Base-by-base conservation (phyloP, 2,329 filamentous ascomycete species). In the Lomentospora prolificans region DNA sequence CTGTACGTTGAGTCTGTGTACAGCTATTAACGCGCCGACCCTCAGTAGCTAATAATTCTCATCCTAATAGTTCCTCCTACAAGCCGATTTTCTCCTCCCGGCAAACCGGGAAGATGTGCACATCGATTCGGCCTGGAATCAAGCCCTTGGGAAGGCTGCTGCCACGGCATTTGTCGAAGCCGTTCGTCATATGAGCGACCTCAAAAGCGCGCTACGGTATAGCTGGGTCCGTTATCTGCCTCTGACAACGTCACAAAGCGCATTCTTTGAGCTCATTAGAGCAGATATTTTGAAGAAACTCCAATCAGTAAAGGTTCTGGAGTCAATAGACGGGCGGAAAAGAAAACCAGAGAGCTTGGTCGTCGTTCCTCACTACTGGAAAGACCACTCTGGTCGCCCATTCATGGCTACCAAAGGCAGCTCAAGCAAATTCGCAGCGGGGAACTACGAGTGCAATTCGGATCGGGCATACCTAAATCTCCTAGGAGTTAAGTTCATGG, bases 41-140 rank as follows among this genome's bases (percentile, higher is more conserved):
- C n/a, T 31, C 19, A 25, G 10, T 12, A 5, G 17, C 12, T 17
- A 50, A 4, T 19, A 51, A 25, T 56, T 53, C 9, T 51, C 22
- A 14, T 7, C 14, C 10, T 9, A n/a, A 12, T 33, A 65, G 62
- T 63, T 66, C 55, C 50, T 65, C 2, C 52, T 66, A 2, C 64
- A 66, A 33, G 64, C 59, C 6, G 62, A 65, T 54, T 66, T 65
- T 30, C 51, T 66, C 14, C 57, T 65, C 4, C 41, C 59, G 2
- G 60, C 64, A 4, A 64, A 58, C 55, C 58, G 64, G 33, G 61
- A 64, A 33, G 63, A 61, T 14, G 52, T 65, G 17, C 57, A 61
- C 19, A 46, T 55, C 28, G 60, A 60, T 17, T 57, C 50, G 5
- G 8, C 27, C 3, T 65, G 63, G 62, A 65, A 65, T 50, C 3